phyloP scores from a whole-genome alignment of 371 early-diverging fungal species.

The Cokeromyces recurvatus region DNA sequence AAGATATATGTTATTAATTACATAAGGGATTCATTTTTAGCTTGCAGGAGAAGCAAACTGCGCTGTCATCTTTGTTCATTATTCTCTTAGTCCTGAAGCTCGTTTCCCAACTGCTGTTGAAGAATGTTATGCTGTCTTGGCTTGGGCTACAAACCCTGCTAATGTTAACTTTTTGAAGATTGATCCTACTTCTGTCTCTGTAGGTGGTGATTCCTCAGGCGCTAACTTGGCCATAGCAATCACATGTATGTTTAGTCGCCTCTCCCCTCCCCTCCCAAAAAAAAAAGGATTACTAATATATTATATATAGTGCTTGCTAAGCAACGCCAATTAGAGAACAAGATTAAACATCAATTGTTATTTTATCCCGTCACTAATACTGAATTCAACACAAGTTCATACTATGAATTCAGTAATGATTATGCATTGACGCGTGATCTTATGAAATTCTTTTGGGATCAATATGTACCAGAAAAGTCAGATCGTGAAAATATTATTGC shows the following conservation, averaged over 20 bases:
- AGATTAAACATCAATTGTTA: conserved; percentile 6
- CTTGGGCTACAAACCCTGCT: conserved; percentile 8
- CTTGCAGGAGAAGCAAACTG: conserved; percentile 11
- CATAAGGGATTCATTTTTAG: too few relatives aligned
- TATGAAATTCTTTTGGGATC: conserved; percentile 7
- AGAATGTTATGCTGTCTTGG: conserved; percentile 20
- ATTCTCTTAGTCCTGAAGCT: conserved; percentile 24
- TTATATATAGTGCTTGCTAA: conserved; percentile 11
- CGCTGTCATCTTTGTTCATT: conserved; percentile 19
- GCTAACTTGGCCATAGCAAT: conserved; percentile 16
- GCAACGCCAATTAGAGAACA: conserved; percentile 2
- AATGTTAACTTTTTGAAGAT: background rate
- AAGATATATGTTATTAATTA: too few relatives aligned
- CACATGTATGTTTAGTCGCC: conserved; percentile 8
- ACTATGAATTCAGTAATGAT: conserved; percentile 7
- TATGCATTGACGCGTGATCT: background rate
- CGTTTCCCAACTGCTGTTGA: conserved; percentile 25
- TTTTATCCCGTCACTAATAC: conserved; percentile 13
- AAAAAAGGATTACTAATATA: background rate
- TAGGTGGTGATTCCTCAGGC: conserved; percentile 25
- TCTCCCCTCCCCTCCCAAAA: too few relatives aligned
- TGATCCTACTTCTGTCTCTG: conserved; percentile 13
- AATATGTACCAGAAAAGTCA: conserved; percentile 7
- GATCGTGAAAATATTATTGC: conserved; percentile 6
- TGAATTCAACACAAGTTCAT: conserved; percentile 4